Evolutionary conservation across 768 basidiomycete genomes (phyloP).

Genomic region (Heimioporus sp.): DNA sequence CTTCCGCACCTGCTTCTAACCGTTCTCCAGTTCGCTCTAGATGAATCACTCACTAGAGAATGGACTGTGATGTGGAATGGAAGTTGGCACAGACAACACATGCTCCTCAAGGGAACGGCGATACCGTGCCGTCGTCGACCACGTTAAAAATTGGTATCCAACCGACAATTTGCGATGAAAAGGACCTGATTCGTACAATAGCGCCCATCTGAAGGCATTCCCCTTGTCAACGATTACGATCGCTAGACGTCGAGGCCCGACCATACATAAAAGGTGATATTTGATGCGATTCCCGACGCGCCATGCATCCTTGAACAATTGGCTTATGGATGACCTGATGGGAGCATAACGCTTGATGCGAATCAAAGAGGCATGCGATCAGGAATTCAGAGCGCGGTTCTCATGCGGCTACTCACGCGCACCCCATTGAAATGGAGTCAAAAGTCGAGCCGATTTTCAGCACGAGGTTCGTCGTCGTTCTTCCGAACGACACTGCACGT

Average conservation of each 20-base stretch:
- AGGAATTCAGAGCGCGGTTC: slow-evolving; percentile 7
- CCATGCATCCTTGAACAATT: slow-evolving; percentile 1
- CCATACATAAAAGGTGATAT: slow-evolving; percentile 1
- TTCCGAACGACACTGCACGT: slow-evolving; percentile 41
- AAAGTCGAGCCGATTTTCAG: slow-evolving; percentile 7
- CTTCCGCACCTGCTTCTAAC: background rate
- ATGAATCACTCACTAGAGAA: slow-evolving; percentile 10
- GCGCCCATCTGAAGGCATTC: background rate
- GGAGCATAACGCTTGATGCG: slow-evolving; percentile 2
- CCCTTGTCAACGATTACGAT: background rate
- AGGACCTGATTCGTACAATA: background rate
- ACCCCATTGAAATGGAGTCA: slow-evolving; percentile 3
- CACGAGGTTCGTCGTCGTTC: slow-evolving; percentile 11
- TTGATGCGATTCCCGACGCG: background rate
- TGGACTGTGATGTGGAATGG: slow-evolving; percentile 3
- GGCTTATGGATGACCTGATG: background rate
- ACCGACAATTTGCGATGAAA: background rate
- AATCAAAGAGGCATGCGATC: slow-evolving; percentile 4
- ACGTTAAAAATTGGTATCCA: background rate
- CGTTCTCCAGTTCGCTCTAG: slow-evolving; percentile 6
- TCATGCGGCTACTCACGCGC: background rate
- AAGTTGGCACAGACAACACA: slow-evolving; percentile 2
- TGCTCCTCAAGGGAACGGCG: background rate
- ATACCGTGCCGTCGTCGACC: background rate
- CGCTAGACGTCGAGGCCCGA: background rate